These are phyloP conservation scores for Chrysopogon serrulatus DNA, from an alignment of 176 grass and related monocot species.

Conservation along the genomic window DNA sequence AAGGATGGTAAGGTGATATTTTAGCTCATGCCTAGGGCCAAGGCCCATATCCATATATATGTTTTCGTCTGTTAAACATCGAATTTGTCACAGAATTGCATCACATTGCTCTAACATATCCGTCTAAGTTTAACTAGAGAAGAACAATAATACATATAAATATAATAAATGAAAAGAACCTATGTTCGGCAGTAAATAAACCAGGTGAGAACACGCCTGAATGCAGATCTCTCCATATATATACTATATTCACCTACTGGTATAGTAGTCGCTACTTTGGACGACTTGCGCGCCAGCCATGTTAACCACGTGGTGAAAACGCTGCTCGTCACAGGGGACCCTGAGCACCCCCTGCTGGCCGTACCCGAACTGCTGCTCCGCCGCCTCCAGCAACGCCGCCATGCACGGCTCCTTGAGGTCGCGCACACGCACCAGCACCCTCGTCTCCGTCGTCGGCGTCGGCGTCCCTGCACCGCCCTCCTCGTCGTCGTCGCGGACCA, in stretches of 20 bases:
- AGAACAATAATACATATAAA: too few relatives aligned
- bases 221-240: neutral
- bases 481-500: neutral
- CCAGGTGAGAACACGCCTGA: too few relatives aligned
- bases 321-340: neutral
- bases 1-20: too few relatives aligned
- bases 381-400: neutral
- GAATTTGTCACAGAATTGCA: too few relatives aligned
- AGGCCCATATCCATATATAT: too few relatives aligned
- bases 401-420: neutral
- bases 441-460: neutral
- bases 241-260: neutral
- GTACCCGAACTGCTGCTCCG: neutral
- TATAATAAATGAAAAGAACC: too few relatives aligned
- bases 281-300: neutral
- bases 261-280: neutral
- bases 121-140: too few relatives aligned
- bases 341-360: neutral
- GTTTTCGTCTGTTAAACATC: too few relatives aligned
- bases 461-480: neutral
- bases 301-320: neutral
- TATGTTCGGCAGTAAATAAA: too few relatives aligned
- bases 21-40: too few relatives aligned
- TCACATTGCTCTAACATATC: too few relatives aligned
- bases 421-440: neutral